Base-by-base conservation (phyloP, 1,284 basidiomycete species). In the Anthracocystis setariae region DNA sequence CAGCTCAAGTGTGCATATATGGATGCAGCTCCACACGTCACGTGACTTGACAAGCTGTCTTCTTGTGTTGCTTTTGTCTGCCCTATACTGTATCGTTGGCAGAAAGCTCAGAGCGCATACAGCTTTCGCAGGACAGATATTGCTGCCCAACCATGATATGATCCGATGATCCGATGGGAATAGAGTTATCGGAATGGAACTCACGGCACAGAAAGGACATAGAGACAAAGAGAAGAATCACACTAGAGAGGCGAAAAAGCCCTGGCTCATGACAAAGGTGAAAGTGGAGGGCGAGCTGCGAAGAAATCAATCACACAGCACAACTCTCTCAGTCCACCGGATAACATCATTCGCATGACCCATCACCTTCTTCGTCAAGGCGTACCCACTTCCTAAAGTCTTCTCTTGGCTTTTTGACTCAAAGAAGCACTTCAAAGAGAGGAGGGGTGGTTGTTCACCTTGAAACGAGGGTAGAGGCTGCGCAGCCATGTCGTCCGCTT, bases 401-500 rank as follows among this genome's bases (percentile, higher is more conserved):
- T 18, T 33, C 15, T 33, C 25, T 40, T 44, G 24, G n/a, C 40
- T 24, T 24, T 38, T 39, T 44, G 40, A 15, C 8, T 33, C 32
- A 33, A 33, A 33, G 35, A 13, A 8, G 35, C 13, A n/a, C 35
- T 13, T 37, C 35, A 17, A 5, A 37, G n/a, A 13, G 35, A 37
- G 35, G 5, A 37, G 35, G 17, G 35, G 13, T 5, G n/a, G 25
- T 35, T 12, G 10, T 18, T 32, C 42, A 18, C 13, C 17, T 27
- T 23, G 3, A 15, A 27, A 32, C 33, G 47, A 21, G n/a, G 23
- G 43, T n/a, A 44, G 27, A 20, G 18, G 43, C 43, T 39, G 5
- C 37, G 47, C 24, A 43, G 43, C 39, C 56, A 73, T 73, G 70
- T 68, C 70, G 5, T 64, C 58, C 5, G 64, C 68, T 12, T 74